Conservation (phyloP, 2,329 filamentous ascomycete species). For the Trichoderma gracile region DNA sequence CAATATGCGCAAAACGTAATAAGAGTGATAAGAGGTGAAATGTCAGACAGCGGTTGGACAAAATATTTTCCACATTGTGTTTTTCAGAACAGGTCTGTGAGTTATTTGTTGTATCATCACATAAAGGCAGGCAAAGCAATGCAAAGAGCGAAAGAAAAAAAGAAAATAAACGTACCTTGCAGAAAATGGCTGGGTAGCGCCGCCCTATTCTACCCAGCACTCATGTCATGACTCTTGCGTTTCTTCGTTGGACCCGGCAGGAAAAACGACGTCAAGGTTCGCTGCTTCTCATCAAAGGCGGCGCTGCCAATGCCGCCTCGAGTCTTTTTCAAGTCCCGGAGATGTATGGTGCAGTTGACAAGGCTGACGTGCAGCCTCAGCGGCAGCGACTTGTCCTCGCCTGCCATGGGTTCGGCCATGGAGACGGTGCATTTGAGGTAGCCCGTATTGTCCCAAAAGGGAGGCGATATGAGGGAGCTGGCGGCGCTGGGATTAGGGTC, state of each 20-base stretch:
- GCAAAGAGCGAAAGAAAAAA: conserved; percentile 16
- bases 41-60: conserved; percentile 83
- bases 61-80: conserved; percentile 64
- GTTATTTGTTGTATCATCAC: conserved; percentile 69
- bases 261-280: conserved; percentile 77
- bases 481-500: conserved; percentile 27
- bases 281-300: conserved; percentile 72
- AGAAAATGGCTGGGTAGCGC: background rate
- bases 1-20: conserved; percentile 7
- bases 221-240: conserved; percentile 14
- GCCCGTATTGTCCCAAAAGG: conserved; percentile 56
- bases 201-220: background rate
- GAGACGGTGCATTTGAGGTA: conserved; percentile 43
- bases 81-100: conserved; percentile 86
- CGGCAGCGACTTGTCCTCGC: conserved; percentile 34
- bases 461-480: conserved; percentile 30
- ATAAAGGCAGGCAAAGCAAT: conserved; percentile 29
- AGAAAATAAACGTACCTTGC: conserved; percentile 44
- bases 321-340: conserved; percentile 74
- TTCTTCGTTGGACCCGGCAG: conserved; percentile 29
- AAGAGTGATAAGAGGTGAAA: background rate
- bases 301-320: conserved; percentile 80
- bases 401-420: background rate
- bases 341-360: conserved; percentile 71
- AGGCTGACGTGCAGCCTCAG: conserved; percentile 52